These are phyloP conservation scores for Trichoderma semiorbis DNA, from an alignment of 2,329 filamentous ascomycete genomes.

Conservation along the genomic window DNA sequence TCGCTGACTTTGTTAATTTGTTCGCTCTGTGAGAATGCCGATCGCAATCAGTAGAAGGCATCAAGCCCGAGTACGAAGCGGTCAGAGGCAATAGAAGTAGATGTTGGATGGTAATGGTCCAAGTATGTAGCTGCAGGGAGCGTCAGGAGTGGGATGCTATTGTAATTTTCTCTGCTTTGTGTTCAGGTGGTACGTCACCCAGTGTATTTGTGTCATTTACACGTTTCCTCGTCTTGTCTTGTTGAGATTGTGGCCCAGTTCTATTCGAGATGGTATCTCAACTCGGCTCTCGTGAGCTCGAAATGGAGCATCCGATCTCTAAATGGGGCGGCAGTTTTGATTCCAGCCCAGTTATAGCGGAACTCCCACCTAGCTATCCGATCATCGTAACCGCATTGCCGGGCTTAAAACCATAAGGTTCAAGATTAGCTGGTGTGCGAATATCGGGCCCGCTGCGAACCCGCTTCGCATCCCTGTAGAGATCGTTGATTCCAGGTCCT, in stretches of 20 bases:
- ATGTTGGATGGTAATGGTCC: background rate
- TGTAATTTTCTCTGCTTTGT: background rate
- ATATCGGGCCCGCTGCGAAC: background rate
- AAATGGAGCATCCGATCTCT: background rate
- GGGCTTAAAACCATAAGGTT: background rate
- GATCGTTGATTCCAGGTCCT: background rate
- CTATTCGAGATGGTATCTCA: background rate
- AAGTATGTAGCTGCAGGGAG: background rate
- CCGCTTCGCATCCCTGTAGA: background rate
- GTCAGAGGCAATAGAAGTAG: background rate
- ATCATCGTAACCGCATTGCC: background rate
- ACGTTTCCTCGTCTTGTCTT: background rate
- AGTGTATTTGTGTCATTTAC: background rate
- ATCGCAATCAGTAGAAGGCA: background rate
- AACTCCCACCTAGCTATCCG: background rate
- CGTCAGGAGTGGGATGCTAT: background rate
- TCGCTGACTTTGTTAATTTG: background rate
- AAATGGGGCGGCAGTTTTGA: background rate
- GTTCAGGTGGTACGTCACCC: background rate
- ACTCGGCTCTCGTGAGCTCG: background rate
- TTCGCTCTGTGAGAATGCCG: background rate
- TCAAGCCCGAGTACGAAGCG: background rate
- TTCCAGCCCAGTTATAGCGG: background rate
- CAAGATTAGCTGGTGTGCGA: background rate
- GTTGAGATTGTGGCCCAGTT: background rate